phyloP scores from a whole-genome alignment of 768 basidiomycete species.

The Lanmaoa rubissima region DNA sequence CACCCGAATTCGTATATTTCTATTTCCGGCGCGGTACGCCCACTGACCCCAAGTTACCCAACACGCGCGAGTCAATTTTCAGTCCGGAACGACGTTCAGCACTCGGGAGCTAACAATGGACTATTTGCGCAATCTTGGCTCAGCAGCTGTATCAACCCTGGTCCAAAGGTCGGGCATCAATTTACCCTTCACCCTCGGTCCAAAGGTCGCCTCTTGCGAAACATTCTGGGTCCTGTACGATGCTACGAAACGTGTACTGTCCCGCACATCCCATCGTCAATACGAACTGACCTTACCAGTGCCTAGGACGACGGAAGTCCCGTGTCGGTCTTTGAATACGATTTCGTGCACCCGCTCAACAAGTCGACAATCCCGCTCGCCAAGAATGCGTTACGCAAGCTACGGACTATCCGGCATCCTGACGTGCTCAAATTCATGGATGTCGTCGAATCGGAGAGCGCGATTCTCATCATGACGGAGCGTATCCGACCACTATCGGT shows the following conservation, averaged over 20 bases:
- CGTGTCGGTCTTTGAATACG: slow-evolving; percentile 93
- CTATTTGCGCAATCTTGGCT: slow-evolving; percentile 77
- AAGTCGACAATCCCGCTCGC: slow-evolving; percentile 71
- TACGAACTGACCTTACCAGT: slow-evolving; percentile 17
- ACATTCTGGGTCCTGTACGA: slow-evolving; percentile 86
- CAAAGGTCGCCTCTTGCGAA: slow-evolving; percentile 64
- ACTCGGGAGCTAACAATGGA: slow-evolving; percentile 52
- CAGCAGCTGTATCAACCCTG: slow-evolving; percentile 84
- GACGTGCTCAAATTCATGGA: slow-evolving; percentile 97
- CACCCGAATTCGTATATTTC: not conserved
- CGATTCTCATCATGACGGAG: slow-evolving; percentile 93
- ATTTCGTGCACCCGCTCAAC: slow-evolving; percentile 59
- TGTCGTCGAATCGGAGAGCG: slow-evolving; percentile 83
- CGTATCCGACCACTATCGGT: slow-evolving; percentile 74
- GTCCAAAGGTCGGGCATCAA: slow-evolving; percentile 92
- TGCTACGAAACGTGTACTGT: slow-evolving; percentile 77
- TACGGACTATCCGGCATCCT: slow-evolving; percentile 90
- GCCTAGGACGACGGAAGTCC: slow-evolving; percentile 80
- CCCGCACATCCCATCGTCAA: not conserved
- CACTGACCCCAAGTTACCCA: no score
- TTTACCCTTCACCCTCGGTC: slow-evolving; percentile 82
- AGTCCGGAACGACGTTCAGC: not conserved
- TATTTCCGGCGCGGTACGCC: not conserved
- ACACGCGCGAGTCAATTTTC: not conserved
- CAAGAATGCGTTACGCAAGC: slow-evolving; percentile 84